Evolutionary conservation across 176 grass and related monocot genomes (phyloP), one percentile per base, ranked within the genome.

Genomic region (Avena eriantha): DNA sequence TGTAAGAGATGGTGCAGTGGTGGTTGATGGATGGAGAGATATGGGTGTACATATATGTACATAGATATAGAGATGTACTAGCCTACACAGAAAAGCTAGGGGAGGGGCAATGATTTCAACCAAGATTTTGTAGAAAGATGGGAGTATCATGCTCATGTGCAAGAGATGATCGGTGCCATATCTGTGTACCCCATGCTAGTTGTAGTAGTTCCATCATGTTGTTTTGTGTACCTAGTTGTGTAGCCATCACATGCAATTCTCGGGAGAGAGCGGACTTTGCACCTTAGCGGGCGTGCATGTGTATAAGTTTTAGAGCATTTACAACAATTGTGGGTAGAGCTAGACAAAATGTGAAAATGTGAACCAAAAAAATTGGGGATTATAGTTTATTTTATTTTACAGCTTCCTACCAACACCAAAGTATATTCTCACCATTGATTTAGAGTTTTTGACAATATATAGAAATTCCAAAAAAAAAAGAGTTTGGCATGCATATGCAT

Each of bases 41-140:
- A 46, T 79, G 24, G 22, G 18, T 51, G 5, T 31, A 69, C n/a
- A 50, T 75, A 75, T 63, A 29, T 82, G 67, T 64, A 84, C 29
- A 31, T 43, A 69, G 47, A 80, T 84, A 80, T 84, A 80, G 57
- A 84, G 84, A 82, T 45, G 55, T 41, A 67, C 49, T 31, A 78
- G 68, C 53, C 70, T 76, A 76, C 5, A n/a, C 34, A 31, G 50
- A 47, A 39, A 61, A 39, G 21, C 24, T 54, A 82, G 29, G 50
- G 16, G 31, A 57, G 76, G 48, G 50, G 61, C 81, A 91, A 85
- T 85, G 82, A 88, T 91, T 88, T 35, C 70, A 55, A 51, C 58
- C 76, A 91, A 85, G 82, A 88, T 91, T 85, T 66, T 81, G 77
- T 77, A 53, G 84, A 88, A 91, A 85, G 90, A 77, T 91, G 69